These are phyloP conservation scores for Flaveria ramosissima DNA, from an alignment of 129 eudicot species.

Conservation along the genomic window DNA sequence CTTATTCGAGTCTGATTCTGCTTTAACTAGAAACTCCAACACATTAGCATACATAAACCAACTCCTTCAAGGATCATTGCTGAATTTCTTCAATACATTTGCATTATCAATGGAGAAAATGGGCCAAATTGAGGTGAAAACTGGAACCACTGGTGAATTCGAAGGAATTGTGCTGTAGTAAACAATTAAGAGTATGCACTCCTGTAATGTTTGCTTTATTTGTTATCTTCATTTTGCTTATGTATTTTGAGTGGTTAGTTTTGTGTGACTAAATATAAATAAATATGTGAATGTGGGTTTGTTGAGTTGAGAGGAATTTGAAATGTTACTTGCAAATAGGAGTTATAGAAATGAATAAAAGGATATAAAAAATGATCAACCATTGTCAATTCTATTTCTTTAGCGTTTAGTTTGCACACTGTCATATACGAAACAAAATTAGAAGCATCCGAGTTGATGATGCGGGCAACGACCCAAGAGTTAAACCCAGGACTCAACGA, in stretches of 20 bases:
- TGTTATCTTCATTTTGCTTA: neutral
- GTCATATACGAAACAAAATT: no score
- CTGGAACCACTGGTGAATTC: constrained; percentile 72
- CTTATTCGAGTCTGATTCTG: constrained; percentile 68
- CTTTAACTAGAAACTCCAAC: constrained; percentile 52
- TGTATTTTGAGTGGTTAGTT: neutral
- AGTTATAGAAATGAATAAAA: no score
- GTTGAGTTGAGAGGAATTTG: neutral
- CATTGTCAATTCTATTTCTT: no score
- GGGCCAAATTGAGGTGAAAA: constrained; percentile 58
- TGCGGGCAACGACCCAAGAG: no score
- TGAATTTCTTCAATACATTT: constrained; percentile 57
- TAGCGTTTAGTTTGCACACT: no score
- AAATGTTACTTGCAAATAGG: neutral
- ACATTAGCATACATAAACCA: constrained; percentile 50
- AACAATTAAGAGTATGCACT: constrained; percentile 35
- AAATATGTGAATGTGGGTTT: neutral
- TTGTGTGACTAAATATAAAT: neutral
- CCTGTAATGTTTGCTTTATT: neutral
- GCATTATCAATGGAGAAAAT: constrained; percentile 81
- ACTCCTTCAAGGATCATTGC: constrained; percentile 53
- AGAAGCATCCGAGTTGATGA: no score
- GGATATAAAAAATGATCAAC: neutral
- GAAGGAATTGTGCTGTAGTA: constrained; percentile 66
- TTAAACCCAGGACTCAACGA: no score